Conservation (phyloP, 75 land plant genomes). For the Gnetum montanum region DNA sequence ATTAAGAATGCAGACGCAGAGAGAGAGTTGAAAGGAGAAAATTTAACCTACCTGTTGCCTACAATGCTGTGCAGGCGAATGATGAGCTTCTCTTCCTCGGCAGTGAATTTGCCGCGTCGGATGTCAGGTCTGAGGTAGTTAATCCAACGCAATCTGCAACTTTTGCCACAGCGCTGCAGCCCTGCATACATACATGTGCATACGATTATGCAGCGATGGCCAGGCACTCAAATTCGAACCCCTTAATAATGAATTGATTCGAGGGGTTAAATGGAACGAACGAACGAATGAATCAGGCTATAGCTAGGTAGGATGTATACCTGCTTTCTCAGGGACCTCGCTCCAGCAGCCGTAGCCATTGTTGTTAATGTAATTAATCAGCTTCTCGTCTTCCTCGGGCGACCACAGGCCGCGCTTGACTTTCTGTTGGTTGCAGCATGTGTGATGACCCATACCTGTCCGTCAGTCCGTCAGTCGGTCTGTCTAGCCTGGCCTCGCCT, state of each 20-base stretch:
- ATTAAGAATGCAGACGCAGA: too few relatives aligned
- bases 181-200: too few relatives aligned
- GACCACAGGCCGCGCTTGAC: conserved; percentile 88
- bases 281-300: too few relatives aligned
- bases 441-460: conserved; percentile 77
- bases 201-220: too few relatives aligned
- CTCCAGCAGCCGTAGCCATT: conserved; percentile 96
- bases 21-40: too few relatives aligned
- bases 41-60: conserved; percentile 14
- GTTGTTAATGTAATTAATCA: conserved; percentile 61
- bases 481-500: too few relatives aligned
- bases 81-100: conserved; percentile 19
- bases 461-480: too few relatives aligned
- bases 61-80: conserved; percentile 14
- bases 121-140: conserved; percentile 23
- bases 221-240: too few relatives aligned
- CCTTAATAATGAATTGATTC: too few relatives aligned
- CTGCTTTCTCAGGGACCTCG: conserved; percentile 85
- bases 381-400: conserved; percentile 89
- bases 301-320: conserved; percentile 19
- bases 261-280: too few relatives aligned
- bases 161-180: conserved; percentile 22
- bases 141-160: conserved; percentile 27
- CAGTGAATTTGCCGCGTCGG: conserved; percentile 18
- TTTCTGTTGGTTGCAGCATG: conserved; percentile 82